Base-by-base conservation (phyloP, 192 early-diverging fungal genomes). In the Polychytrium aggregatum region DNA sequence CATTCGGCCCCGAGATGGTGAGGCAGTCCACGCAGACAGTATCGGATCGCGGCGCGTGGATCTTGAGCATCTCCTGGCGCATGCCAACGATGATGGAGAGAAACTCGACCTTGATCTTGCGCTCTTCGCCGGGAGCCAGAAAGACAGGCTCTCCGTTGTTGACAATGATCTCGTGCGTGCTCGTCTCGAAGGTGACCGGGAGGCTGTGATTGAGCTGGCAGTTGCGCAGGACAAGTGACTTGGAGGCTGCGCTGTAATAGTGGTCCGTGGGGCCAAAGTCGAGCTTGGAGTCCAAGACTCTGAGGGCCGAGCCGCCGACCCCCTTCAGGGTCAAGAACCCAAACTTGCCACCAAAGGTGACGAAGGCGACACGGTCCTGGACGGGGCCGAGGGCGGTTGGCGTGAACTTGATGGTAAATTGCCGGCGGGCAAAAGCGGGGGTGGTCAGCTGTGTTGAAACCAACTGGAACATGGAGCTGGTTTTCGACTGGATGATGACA, bases 211-310 rank as follows among this genome's bases (percentile, higher is more conserved):
- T 35, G 13, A 17, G 14, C 49, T 64, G 55, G 22, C 37, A 51
- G 17, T 62, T 62, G 34, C 71, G 22, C 0, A 72, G 9, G 16
- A 46, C 42, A 11, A 63, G 16, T n/a, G 47, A 30, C 14, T 63
- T 63, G 9, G 44, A 46, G 22, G 68, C 65, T 9, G 57, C 1
- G 26, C 43, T 51, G 42, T 63, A 76, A 48, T 57, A 68, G 16
- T 74, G 69, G 45, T 79, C 77, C 21, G 70, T 71, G 0, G 73
- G 62, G 2, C 76, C 73, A 46, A 74, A 73, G 46, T 74, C 71
- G 28, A 79, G 30, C 49, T 73, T 70, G 11, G 42, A 37, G 25
- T 72, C 70, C 18, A 67, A 18, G 3, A 68, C 35, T 24, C 39
- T 51, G 24, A 79, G 37, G 22, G 70, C 37, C 14, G 57, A 24